These are phyloP conservation scores for Nakazawaea sp. DNA, from an alignment of 805 yeast genomes.

Conservation along the genomic window DNA sequence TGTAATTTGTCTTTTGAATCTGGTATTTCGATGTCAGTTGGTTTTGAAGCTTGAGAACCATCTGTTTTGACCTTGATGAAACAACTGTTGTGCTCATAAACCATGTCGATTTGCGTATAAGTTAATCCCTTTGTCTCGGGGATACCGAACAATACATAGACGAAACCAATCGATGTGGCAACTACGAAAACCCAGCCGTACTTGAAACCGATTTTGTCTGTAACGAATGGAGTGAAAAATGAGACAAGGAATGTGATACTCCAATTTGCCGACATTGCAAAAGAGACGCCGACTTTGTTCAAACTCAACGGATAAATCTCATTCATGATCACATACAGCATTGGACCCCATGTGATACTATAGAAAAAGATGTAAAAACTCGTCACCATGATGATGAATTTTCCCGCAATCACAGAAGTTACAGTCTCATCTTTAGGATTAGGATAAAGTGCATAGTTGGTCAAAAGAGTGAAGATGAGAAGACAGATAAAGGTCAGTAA, in stretches of 20 bases:
- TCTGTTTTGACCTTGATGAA: neutral
- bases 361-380: slow-evolving; percentile 43
- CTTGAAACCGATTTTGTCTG: slow-evolving; percentile 47
- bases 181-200: slow-evolving; percentile 47
- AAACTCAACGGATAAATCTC: slow-evolving; percentile 37
- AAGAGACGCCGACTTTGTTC: slow-evolving; percentile 27
- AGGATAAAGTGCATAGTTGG: slow-evolving; percentile 1
- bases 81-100: slow-evolving; percentile 21
- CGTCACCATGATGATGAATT: slow-evolving; percentile 49
- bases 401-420: slow-evolving; percentile 31
- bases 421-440: neutral
- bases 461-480: slow-evolving; percentile 26
- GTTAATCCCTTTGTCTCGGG: slow-evolving; percentile 30
- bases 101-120: slow-evolving; percentile 48
- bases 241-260: slow-evolving; percentile 43
- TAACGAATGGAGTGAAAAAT: slow-evolving; percentile 59
- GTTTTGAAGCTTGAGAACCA: neutral
- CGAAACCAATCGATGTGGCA: slow-evolving; percentile 27
- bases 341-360: slow-evolving; percentile 56
- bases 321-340: slow-evolving; percentile 36
- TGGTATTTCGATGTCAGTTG: neutral
- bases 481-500: slow-evolving; percentile 30
- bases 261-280: slow-evolving; percentile 14
- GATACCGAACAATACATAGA: slow-evolving; percentile 23
- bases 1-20: no score